phyloP scores from a whole-genome alignment of 2,329 filamentous ascomycete genomes.

The Cephalotrichum gorgonifer region DNA sequence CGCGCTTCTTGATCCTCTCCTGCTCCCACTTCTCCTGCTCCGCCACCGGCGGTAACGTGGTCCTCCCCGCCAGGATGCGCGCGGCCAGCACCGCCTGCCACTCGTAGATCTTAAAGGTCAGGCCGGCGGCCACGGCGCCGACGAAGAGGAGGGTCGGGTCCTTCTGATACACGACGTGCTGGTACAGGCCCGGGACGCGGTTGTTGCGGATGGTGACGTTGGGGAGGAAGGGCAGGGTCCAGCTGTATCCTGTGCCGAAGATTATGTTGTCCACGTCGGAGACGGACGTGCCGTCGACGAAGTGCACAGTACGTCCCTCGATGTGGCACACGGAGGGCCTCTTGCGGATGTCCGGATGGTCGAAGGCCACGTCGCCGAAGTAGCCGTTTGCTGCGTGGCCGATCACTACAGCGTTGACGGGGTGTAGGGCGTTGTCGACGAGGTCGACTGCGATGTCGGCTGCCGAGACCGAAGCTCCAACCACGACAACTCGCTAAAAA shows the following conservation, averaged over 20 bases:
- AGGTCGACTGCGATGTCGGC: slow-evolving; percentile 50
- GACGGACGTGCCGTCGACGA: slow-evolving; percentile 43
- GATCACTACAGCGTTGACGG: slow-evolving; percentile 25
- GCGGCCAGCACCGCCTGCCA: slow-evolving; percentile 57
- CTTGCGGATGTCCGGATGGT: slow-evolving; percentile 40
- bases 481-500: slow-evolving; percentile 43
- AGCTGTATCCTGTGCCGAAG: slow-evolving; percentile 57
- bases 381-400: slow-evolving; percentile 38
- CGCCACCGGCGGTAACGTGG: slow-evolving; percentile 32
- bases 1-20: slow-evolving; percentile 39
- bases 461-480: slow-evolving; percentile 55
- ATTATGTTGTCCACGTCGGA: slow-evolving; percentile 50
- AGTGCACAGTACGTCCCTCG: slow-evolving; percentile 36
- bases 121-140: slow-evolving; percentile 37
- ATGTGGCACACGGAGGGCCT: slow-evolving; percentile 37
- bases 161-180: slow-evolving; percentile 43
- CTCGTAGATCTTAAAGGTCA: slow-evolving; percentile 61
- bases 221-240: slow-evolving; percentile 52
- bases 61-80: slow-evolving; percentile 44
- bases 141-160: slow-evolving; percentile 48
- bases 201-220: slow-evolving; percentile 41
- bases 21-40: slow-evolving; percentile 47
- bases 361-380: slow-evolving; percentile 49
- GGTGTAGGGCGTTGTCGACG: slow-evolving; percentile 29
- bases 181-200: slow-evolving; percentile 43